Evolutionary conservation across 768 basidiomycete species (phyloP).

Genomic region (Collybiopsis confluens): DNA sequence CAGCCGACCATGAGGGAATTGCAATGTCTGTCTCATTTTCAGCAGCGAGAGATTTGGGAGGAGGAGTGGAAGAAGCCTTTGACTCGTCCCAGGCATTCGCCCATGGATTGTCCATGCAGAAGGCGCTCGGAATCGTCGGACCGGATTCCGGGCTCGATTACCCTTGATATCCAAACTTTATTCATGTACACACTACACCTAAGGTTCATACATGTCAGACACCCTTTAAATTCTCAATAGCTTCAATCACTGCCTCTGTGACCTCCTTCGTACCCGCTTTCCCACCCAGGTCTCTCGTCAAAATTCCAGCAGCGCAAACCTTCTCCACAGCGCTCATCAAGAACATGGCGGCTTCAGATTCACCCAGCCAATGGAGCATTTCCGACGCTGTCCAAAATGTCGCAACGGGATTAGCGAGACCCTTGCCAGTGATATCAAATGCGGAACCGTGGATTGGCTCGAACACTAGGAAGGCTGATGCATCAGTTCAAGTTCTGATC

Average conservation of each 20-base stretch:
- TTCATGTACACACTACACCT: no score
- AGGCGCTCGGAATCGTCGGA: no score
- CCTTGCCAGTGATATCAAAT: slow-evolving; percentile 52
- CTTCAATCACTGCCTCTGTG: slow-evolving; percentile 2
- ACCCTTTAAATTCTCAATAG: slow-evolving; percentile 1
- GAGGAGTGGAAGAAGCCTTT: slow-evolving; percentile 16
- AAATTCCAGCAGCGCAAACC: slow-evolving; percentile 16
- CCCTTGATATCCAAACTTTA: no score
- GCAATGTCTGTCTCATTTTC: slow-evolving; percentile 53
- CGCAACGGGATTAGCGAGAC: slow-evolving; percentile 51
- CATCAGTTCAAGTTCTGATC: no score
- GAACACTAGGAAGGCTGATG: slow-evolving; percentile 25
- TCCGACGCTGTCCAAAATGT: slow-evolving; percentile 52
- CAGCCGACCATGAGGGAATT: slow-evolving; percentile 53
- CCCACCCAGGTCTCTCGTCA: slow-evolving; percentile 10
- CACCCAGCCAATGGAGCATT: slow-evolving; percentile 44
- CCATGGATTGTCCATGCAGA: slow-evolving; percentile 74
- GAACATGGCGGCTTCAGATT: slow-evolving; percentile 33
- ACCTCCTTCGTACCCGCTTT: slow-evolving; percentile 8
- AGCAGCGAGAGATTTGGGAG: slow-evolving; percentile 4
- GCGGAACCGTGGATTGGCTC: slow-evolving; percentile 57
- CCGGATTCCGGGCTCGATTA: no score
- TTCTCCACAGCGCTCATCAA: slow-evolving; percentile 38
- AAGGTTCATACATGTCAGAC: no score
- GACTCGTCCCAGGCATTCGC: slow-evolving; percentile 63